Base-by-base conservation (phyloP, 768 basidiomycete genomes). In the Calocera viscosa region DNA sequence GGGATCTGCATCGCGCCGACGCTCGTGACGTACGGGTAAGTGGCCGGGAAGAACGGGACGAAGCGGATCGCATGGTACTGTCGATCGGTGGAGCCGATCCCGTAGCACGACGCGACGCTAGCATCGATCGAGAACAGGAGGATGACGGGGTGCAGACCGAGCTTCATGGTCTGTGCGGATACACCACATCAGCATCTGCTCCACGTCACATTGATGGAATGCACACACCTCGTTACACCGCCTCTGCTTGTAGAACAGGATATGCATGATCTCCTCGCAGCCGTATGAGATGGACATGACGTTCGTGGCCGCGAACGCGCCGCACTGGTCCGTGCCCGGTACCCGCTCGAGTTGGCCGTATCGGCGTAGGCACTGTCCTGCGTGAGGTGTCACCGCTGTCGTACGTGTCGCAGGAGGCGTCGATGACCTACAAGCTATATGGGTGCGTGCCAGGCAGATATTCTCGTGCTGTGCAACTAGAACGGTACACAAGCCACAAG, bases 391-490 rank as follows among this genome's bases (percentile, higher is more conserved):
- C 75, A n/a, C 76, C 73, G 30, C 78, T 77, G 32, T 76, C 72
- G 41, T 76, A 78, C 10, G 75, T 75, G 66, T 77, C 78, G 67
- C 74, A 79, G 2, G 72, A 70, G 3, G 63, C 76, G 64, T 77
- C 76, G 16, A 79, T 49, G 14, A 75, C 76, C 64, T 79, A 77
- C 24, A 78, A 72, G 70, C 76, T 60, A 47, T 24, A 47, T 7
- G 19, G 7, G 43, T 24, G n/a, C n/a, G n/a, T n/a, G n/a, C n/a
- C n/a, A n/a, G n/a, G n/a, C n/a, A n/a, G n/a, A n/a, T n/a, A n/a
- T n/a, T n/a, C n/a, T n/a, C n/a, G n/a, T n/a, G n/a, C n/a, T n/a
- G n/a, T n/a, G n/a, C n/a, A n/a, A n/a, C n/a, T n/a, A n/a, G n/a
- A n/a, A n/a, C n/a, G n/a, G n/a, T n/a, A n/a, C n/a, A n/a, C n/a